Evolutionary conservation across 495 filamentous ascomycete species (phyloP).

Genomic region (Parathielavia hyrcaniae): DNA sequence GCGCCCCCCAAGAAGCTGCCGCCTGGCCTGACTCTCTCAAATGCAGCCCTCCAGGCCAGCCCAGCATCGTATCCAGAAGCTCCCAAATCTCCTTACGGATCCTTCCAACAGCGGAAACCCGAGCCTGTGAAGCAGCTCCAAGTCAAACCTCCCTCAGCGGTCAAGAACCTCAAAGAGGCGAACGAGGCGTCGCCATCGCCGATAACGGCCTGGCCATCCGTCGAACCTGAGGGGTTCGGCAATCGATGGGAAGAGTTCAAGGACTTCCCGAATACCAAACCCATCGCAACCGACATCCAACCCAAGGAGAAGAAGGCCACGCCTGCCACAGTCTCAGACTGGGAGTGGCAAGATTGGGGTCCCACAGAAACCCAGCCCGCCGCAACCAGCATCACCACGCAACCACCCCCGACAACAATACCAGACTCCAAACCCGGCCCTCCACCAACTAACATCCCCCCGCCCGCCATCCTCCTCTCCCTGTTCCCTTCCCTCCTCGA

Average conservation of each 20-base stretch:
- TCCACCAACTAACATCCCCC: conserved; percentile 83
- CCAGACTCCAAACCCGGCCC: conserved; percentile 19
- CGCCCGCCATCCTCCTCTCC: conserved; percentile 74
- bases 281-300: conserved; percentile 10
- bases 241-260: conserved; percentile 59
- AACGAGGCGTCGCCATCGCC: conserved; percentile 35
- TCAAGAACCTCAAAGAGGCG: conserved; percentile 27
- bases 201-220: conserved; percentile 43
- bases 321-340: conserved; percentile 23
- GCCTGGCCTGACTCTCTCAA: conserved; percentile 29
- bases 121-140: conserved; percentile 37
- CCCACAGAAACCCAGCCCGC: conserved; percentile 11
- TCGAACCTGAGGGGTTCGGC: conserved; percentile 33
- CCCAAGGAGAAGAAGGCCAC: conserved; percentile 12
- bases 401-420: neutral
- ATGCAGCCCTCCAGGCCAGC: conserved; percentile 14
- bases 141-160: conserved; percentile 37
- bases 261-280: conserved; percentile 33
- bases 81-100: conserved; percentile 44
- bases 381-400: neutral
- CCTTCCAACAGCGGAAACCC: conserved; percentile 46
- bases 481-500: conserved; percentile 63
- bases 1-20: conserved; percentile 26
- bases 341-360: conserved; percentile 42
- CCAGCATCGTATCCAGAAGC: conserved; percentile 35